These are phyloP conservation scores for Scopulariopsis brevicaulis DNA, from an alignment of 2,329 filamentous ascomycete species.

Conservation along the genomic window DNA sequence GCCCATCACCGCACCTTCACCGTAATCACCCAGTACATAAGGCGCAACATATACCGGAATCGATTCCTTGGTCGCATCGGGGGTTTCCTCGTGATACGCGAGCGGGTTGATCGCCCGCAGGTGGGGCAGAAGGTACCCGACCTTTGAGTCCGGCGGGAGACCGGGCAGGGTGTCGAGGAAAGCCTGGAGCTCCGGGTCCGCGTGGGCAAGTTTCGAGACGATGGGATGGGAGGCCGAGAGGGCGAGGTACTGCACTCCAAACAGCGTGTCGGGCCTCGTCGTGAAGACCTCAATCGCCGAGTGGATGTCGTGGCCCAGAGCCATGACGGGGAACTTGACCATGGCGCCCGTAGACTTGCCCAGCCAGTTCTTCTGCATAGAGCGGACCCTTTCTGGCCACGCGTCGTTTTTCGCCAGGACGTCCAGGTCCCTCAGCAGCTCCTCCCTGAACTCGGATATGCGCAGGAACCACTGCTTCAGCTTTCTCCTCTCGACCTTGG, in stretches of 20 bases:
- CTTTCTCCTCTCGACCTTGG: constrained; percentile 66
- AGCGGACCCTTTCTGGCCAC: constrained; percentile 75
- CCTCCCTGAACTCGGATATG: constrained; percentile 68
- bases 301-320: constrained; percentile 24
- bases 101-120: constrained; percentile 57
- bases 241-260: constrained; percentile 76
- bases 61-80: constrained; percentile 38
- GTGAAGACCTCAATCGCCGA: constrained; percentile 64
- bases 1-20: constrained; percentile 83
- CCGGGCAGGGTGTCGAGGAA: constrained; percentile 56
- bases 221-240: constrained; percentile 63
- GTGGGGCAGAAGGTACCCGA: constrained; percentile 55
- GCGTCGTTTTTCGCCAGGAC: constrained; percentile 46
- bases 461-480: constrained; percentile 86
- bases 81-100: constrained; percentile 37
- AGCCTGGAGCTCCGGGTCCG: constrained; percentile 48
- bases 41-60: constrained; percentile 73
- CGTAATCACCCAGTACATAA: constrained; percentile 78
- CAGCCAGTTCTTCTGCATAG: constrained; percentile 83
- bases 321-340: constrained; percentile 56
- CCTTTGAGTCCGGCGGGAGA: constrained; percentile 43
- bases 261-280: constrained; percentile 76
- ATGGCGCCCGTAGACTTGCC: constrained; percentile 65
- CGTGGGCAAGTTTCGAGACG: constrained; percentile 47
- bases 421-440: constrained; percentile 60